Base-by-base conservation (phyloP, 176 grass and related monocot species). In the Melocanna baccifera region DNA sequence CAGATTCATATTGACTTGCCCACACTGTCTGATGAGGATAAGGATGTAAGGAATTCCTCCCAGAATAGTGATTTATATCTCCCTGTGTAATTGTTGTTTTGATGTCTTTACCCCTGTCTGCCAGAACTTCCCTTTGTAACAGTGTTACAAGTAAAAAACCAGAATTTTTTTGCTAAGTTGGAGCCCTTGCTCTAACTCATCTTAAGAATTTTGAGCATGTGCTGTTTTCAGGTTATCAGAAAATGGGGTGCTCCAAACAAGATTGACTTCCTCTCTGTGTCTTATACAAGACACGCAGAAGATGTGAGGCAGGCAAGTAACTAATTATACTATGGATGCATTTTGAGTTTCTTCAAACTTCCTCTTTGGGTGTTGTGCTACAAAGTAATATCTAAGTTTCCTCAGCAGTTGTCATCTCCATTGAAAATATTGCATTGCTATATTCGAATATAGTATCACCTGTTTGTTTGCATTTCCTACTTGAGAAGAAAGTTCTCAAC, bases 171-270 rank as follows among this genome's bases (percentile, higher is more conserved):
- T 19, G 20, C 62, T 15, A 34, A 76, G 56, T 51, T 25, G 2
- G 36, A 78, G 3, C 22, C 45, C 68, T 23, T 82, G 19, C 64
- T 86, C 3, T 28, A 80, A 37, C 18, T 20, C 9, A 65, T 10
- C 10, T 5, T 86, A 53, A 12, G 0, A 62, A 63, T 59, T 59
- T 83, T 19, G 5, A 14, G 9, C 40, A 75, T 83, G 7, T 20
- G 12, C 40, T 84, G 11, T 10, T 97, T 84, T 86, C 89, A 97
- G 94, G 91, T 87, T 87, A 96, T 99, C 75, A 92, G 64, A 71
- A 99, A 93, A 69, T 99, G 91, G 91, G 97, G 97, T 78, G 91
- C 91, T 83, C 88, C 83, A 20, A 99, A 99, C 83, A 99, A 99
- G 84, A 99, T 99, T 76, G 97, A 99, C 69, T 99, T 99, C 75